Percentiles rank a stretch among this genome's conserved stretches.
phyloP scores from a whole-genome alignment of 2,329 filamentous ascomycete species.

The Colletotrichum ledebouriae region DNA sequence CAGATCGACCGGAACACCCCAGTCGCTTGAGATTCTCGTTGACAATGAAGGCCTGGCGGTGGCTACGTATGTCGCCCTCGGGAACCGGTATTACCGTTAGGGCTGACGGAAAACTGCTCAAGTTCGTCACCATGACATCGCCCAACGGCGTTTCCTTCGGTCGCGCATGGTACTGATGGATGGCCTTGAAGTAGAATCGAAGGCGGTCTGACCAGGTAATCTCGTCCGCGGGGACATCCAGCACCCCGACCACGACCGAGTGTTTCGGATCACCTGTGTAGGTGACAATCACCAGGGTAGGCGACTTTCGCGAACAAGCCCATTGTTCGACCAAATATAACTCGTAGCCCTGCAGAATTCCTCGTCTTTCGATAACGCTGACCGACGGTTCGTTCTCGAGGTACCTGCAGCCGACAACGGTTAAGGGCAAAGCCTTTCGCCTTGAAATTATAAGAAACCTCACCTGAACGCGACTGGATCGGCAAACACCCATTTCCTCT shows the following conservation, averaged over 20 bases:
- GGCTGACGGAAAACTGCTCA: conserved; percentile 91
- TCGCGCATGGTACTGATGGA: conserved; percentile 87
- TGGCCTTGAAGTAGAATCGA: conserved; percentile 86
- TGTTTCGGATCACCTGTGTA: conserved; percentile 91
- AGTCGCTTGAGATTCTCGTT: conserved; percentile 95
- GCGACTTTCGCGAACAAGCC: conserved; percentile 91
- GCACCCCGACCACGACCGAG: conserved; percentile 81
- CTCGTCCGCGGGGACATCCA: conserved; percentile 86
- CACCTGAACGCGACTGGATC: conserved; percentile 71
- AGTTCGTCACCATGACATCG: conserved; percentile 92
- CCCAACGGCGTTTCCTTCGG: conserved; percentile 86
- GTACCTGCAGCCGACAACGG: conserved; percentile 65
- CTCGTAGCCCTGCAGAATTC: conserved; percentile 85
- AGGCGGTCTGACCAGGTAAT: conserved; percentile 83
- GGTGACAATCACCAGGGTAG: conserved; percentile 91
- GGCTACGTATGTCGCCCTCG: conserved; percentile 84
- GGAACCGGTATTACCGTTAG: conserved; percentile 93
- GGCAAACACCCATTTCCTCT: conserved; percentile 67
- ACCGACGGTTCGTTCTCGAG: conserved; percentile 88
- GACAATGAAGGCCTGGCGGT: conserved; percentile 88
- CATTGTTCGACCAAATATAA: conserved; percentile 97
- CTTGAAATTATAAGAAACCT: conserved; percentile 38
- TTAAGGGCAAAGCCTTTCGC: not conserved
- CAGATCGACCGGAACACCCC: conserved; percentile 90
- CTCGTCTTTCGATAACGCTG: conserved; percentile 78